phyloP scores from a whole-genome alignment of 768 basidiomycete genomes.

The Leccinum sublutescens region DNA sequence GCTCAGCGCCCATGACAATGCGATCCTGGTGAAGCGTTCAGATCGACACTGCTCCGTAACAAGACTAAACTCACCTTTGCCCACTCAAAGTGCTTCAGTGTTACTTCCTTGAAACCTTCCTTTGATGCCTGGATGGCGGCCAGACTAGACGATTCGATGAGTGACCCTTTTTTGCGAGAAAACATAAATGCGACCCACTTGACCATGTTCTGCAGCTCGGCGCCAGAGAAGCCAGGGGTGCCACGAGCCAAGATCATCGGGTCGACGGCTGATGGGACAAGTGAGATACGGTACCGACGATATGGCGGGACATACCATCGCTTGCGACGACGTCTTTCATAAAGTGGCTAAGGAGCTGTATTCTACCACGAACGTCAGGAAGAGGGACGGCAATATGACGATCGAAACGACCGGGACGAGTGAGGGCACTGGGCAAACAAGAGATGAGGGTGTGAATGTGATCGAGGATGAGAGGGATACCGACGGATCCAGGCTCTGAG shows the following conservation, averaged over 20 bases:
- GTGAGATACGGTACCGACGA: background rate
- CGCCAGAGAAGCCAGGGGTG: slow-evolving; percentile 95
- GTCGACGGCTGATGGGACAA: slow-evolving; percentile 65
- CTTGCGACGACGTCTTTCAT: slow-evolving; percentile 75
- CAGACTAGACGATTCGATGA: slow-evolving; percentile 47
- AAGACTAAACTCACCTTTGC: slow-evolving; percentile 64
- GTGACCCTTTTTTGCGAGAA: too few species aligned
- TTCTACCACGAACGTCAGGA: slow-evolving; percentile 91
- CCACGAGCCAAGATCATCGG: slow-evolving; percentile 87
- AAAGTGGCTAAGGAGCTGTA: slow-evolving; percentile 92
- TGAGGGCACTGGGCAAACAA: slow-evolving; percentile 64
- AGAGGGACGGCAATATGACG: slow-evolving; percentile 88
- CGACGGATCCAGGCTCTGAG: slow-evolving; percentile 87
- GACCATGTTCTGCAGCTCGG: slow-evolving; percentile 95
- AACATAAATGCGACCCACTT: slow-evolving; percentile 69
- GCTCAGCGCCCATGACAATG: slow-evolving; percentile 95
- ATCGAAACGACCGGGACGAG: slow-evolving; percentile 96
- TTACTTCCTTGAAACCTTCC: slow-evolving; percentile 72
- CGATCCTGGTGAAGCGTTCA: slow-evolving; percentile 57
- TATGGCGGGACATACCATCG: slow-evolving; percentile 40
- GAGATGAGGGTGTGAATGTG: slow-evolving; percentile 11
- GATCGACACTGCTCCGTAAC: background rate
- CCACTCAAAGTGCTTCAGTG: slow-evolving; percentile 91
- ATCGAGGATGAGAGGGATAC: slow-evolving; percentile 27
- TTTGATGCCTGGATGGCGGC: slow-evolving; percentile 95